Evolutionary conservation across 2,329 filamentous ascomycete species (phyloP).

Genomic region (Cladophialophora chaetospira): DNA sequence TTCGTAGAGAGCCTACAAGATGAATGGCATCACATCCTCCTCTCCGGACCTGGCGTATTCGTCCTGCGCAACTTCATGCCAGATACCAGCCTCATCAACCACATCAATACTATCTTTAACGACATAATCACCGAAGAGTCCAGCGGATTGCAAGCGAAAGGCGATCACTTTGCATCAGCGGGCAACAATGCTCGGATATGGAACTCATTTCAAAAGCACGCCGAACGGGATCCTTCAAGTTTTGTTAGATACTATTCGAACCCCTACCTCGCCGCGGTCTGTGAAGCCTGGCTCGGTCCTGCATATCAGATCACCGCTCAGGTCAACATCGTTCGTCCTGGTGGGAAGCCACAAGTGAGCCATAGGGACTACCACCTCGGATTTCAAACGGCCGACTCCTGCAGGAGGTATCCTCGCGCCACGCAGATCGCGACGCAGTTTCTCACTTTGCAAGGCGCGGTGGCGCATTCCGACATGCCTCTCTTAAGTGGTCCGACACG

Average conservation of each 20-base stretch:
- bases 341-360: constrained; percentile 58
- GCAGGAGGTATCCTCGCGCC: constrained; percentile 52
- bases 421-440: constrained; percentile 59
- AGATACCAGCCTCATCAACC: constrained; percentile 45
- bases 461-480: constrained; percentile 65
- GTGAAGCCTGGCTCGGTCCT: constrained; percentile 61
- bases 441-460: constrained; percentile 64
- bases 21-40: constrained; percentile 62
- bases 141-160: constrained; percentile 34
- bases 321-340: constrained; percentile 64
- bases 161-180: constrained; percentile 63
- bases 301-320: constrained; percentile 63
- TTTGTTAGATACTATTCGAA: constrained; percentile 64
- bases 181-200: constrained; percentile 64
- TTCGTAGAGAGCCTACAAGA: constrained; percentile 54
- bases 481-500: constrained; percentile 61
- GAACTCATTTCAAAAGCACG: constrained; percentile 68
- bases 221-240: constrained; percentile 51
- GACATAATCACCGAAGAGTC: constrained; percentile 53
- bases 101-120: constrained; percentile 52
- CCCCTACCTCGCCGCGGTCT: constrained; percentile 57
- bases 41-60: constrained; percentile 61
- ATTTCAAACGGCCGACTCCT: constrained; percentile 56
- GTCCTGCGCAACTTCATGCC: constrained; percentile 58
- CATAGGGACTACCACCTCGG: constrained; percentile 68